Evolutionary conservation across 23 red algal genomes (phyloP).

Genomic region (Gracilaria gracilis): DNA sequence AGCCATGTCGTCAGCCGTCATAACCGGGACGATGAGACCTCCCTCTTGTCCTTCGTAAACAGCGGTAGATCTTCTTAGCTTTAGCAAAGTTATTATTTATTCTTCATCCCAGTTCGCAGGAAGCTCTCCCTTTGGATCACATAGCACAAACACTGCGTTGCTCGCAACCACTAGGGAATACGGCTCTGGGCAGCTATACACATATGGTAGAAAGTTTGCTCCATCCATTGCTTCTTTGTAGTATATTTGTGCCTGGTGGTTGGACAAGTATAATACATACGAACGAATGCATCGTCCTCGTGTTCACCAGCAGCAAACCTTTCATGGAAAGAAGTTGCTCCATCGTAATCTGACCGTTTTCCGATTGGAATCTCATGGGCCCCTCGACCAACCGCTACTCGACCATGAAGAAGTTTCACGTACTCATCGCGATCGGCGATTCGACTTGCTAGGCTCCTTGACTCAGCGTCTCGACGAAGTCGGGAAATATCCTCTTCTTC

Average conservation of each 20-base stretch:
- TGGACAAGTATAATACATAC: conserved; percentile 56
- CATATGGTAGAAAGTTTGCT: conserved; percentile 80
- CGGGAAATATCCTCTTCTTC: conserved; percentile 42
- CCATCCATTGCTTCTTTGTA: conserved; percentile 52
- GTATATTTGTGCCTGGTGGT: conserved; percentile 70
- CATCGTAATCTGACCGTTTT: not conserved
- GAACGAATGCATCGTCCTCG: conserved; percentile 42
- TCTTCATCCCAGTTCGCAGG: conserved; percentile 70
- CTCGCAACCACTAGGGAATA: conserved; percentile 60
- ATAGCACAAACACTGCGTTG: conserved; percentile 79
- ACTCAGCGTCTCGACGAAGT: no score
- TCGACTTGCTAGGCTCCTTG: no score
- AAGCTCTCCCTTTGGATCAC: no score
- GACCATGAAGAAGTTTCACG: no score
- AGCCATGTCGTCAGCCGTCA: no score
- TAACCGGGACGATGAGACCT: no score
- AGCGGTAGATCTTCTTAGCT: no score
- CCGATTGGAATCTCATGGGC: conserved; percentile 6
- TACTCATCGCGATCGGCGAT: no score
- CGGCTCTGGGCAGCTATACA: conserved; percentile 77
- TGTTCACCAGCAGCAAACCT: not conserved
- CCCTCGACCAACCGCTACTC: conserved; percentile 3
- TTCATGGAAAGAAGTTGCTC: not conserved
- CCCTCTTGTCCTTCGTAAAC: not conserved
- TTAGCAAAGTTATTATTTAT: not conserved